Evolutionary conservation across 2,329 filamentous ascomycete genomes (phyloP), one percentile per base, ranked within the genome.

Genomic region (Penicillium fuscoglaucum): DNA sequence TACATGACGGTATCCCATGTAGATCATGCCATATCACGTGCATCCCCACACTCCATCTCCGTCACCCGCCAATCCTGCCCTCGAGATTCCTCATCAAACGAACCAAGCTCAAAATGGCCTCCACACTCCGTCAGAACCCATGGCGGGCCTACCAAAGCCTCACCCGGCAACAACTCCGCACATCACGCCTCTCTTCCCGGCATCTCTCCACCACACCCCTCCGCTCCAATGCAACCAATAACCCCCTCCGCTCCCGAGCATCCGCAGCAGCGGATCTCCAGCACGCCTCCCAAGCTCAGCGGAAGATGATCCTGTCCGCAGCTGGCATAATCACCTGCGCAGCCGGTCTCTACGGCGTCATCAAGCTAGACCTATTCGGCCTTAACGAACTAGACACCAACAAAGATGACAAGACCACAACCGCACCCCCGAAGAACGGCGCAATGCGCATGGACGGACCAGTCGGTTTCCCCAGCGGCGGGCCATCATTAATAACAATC

Each of bases 361-460:
- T 79, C 57, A 71, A 72, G 54, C 62, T 70, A 33, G 73, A 76
- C 44, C n/a, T 70, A 24, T 75, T 75, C 52, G 74, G 71, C 7
- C 60, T 74, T 29, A 59, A 69, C 13, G 58, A 63, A 40, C 50
- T 62, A 6, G 60, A 69, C 26, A 39, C 35, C 24, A 46, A 55
- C n/a, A 63, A 65, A 29, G 29, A 19, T 33, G 33, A 61, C 48
- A 55, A 63, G 44, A 5, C 58, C 35, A 55, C 54, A 13, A 6
- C 26, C 19, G 24, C 31, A 52, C 44, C 47, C 10, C 37, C 47
- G 26, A 59, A 52, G 24, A 65, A 58, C 15, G 64, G 68, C 17
- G 62, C 67, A 7, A 72, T 76, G 40, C 74, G 74, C 48, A 68
- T 78, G 48, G 78, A 79, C 41, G 78, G 76, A 1, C 76, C 78